Evolutionary conservation across 768 basidiomycete genomes (phyloP).

Genomic region (Daedalea quercina): DNA sequence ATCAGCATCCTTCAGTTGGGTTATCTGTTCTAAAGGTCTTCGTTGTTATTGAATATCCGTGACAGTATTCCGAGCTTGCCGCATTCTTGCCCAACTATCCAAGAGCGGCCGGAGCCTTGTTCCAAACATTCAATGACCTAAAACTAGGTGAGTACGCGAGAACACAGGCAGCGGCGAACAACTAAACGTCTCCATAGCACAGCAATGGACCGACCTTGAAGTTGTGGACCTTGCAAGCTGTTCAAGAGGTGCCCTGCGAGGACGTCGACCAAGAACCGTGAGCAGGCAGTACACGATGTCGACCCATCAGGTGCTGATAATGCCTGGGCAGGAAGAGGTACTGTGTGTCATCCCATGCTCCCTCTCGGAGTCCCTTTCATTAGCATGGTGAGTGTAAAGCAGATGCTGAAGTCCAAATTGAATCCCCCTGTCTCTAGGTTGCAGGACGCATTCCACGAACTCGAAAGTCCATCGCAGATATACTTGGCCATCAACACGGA

Average conservation of each 20-base stretch:
- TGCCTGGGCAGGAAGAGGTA: slow-evolving; percentile 29
- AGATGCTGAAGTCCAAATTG: background rate
- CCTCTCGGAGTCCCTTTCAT: slow-evolving; percentile 58
- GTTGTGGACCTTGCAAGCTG: slow-evolving; percentile 53
- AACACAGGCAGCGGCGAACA: background rate
- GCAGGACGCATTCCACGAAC: slow-evolving; percentile 36
- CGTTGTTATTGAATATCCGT: background rate
- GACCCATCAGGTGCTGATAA: slow-evolving; percentile 4
- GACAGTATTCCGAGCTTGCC: slow-evolving; percentile 41
- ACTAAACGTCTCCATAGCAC: slow-evolving; percentile 35
- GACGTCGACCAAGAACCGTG: slow-evolving; percentile 48
- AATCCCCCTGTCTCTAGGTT: background rate
- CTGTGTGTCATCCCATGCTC: slow-evolving; percentile 60
- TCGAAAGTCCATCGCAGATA: slow-evolving; percentile 42
- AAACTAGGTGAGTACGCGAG: slow-evolving; percentile 38
- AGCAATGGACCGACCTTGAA: slow-evolving; percentile 63
- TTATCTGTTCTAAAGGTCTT: background rate
- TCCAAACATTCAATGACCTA: slow-evolving; percentile 75
- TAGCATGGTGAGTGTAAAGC: slow-evolving; percentile 41
- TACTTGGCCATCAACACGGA: slow-evolving; percentile 69
- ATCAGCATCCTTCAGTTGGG: slow-evolving; percentile 22
- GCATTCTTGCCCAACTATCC: slow-evolving; percentile 55
- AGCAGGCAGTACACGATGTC: slow-evolving; percentile 2
- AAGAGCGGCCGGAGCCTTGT: slow-evolving; percentile 48
- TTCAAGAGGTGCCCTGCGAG: slow-evolving; percentile 51